These are phyloP conservation scores for Spergularia bocconei DNA, from an alignment of 148 eudicot genomes.

Conservation along the genomic window DNA sequence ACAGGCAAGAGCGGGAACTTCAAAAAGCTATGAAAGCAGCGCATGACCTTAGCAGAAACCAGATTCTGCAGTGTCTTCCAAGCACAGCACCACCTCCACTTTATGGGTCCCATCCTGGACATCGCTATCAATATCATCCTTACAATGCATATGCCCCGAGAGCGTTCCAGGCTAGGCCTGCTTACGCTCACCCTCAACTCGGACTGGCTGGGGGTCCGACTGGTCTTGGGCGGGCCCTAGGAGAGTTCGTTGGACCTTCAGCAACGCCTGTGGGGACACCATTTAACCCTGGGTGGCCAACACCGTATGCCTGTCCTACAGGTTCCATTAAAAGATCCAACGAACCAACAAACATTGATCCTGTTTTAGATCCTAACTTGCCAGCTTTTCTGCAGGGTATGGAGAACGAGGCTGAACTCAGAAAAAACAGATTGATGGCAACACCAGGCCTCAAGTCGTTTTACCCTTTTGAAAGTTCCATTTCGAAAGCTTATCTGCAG, in stretches of 20 bases:
- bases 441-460: not conserved
- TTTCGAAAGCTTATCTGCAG: constrained; percentile 11
- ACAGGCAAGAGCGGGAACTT: constrained; percentile 31
- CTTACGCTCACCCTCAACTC: not conserved
- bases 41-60: not conserved
- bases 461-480: constrained; percentile 1
- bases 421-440: constrained; percentile 7
- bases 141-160: constrained; percentile 9
- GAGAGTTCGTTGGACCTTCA: not conserved
- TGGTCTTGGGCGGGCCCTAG: not conserved
- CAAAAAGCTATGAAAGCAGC: constrained; percentile 25
- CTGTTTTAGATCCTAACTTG: constrained; percentile 9
- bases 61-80: not conserved
- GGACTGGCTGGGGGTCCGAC: not conserved
- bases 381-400: not conserved
- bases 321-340: constrained; percentile 4
- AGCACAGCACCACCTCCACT: constrained; percentile 3
- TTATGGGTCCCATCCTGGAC: constrained; percentile 12
- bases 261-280: not conserved
- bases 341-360: constrained; percentile 6
- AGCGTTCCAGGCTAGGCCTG: constrained; percentile 15
- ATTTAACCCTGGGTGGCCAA: constrained; percentile 8
- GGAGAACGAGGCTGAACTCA: not conserved
- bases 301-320: not conserved
- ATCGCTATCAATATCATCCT: constrained; percentile 8